phyloP scores from a whole-genome alignment of 768 basidiomycete species.

The Suillus luteus region DNA sequence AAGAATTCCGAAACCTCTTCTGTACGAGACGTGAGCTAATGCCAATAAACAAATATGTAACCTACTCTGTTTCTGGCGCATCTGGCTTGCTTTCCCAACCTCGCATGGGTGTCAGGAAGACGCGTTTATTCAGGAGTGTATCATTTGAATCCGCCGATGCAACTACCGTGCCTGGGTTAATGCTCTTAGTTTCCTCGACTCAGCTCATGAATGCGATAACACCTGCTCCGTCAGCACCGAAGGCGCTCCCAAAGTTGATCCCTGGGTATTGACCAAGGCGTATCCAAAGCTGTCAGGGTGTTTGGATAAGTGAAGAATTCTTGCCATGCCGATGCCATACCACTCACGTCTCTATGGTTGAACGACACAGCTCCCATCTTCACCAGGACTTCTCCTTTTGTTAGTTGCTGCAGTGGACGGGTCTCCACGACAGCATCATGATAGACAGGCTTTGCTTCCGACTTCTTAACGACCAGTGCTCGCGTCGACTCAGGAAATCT shows the following conservation, averaged over 20 bases:
- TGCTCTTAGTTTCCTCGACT: background rate
- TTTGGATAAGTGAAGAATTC: slow-evolving; percentile 1
- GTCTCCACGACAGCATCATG: slow-evolving; percentile 60
- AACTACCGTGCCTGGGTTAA: slow-evolving; percentile 57
- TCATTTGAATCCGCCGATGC: slow-evolving; percentile 56
- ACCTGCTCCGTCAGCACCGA: slow-evolving; percentile 81
- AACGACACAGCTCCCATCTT: slow-evolving; percentile 69
- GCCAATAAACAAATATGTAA: slow-evolving; percentile 2
- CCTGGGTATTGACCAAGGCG: slow-evolving; percentile 67
- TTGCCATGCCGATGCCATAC: background rate
- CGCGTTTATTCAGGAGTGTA: slow-evolving; percentile 58
- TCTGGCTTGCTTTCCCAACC: slow-evolving; percentile 73
- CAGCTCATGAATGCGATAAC: background rate
- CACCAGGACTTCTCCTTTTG: slow-evolving; percentile 62
- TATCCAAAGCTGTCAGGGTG: slow-evolving; percentile 63
- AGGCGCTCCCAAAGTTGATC: slow-evolving; percentile 57
- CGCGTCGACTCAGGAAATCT: slow-evolving; percentile 45
- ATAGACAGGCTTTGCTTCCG: slow-evolving; percentile 43
- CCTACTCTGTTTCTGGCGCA: slow-evolving; percentile 66
- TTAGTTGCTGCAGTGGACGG: slow-evolving; percentile 50
- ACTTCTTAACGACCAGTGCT: slow-evolving; percentile 49
- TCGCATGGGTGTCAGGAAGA: slow-evolving; percentile 74
- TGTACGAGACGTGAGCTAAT: slow-evolving; percentile 2
- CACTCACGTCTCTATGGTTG: slow-evolving; percentile 72
- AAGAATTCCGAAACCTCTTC: slow-evolving; percentile 60